Base-by-base conservation (phyloP, 192 early-diverging fungal genomes). In the Entomortierella beljakovae region DNA sequence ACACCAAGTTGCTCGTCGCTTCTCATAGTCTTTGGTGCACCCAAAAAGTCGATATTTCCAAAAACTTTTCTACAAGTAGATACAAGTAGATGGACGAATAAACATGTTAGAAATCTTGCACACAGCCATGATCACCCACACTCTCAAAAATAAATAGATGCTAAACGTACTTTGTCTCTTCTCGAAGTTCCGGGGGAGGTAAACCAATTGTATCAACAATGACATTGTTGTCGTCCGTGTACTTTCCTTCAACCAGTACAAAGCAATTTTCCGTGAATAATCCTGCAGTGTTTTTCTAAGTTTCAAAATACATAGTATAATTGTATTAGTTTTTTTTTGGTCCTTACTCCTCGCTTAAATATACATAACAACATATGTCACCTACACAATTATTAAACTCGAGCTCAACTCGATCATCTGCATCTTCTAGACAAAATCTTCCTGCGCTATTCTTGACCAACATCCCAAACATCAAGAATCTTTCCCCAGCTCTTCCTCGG, bases 401-500 rank as follows among this genome's bases (percentile, higher is more conserved):
- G 28, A 98, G 82, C 79, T 94, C 89, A 48, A 98, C 91, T 32
- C 87, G 85, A 7, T 86, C 88, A 42, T 93, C 91, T 35, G 87
- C 85, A 77, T 98, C 96, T 83, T 98, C 96, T 31, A 98, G 81
- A 83, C 88, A 91, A 54, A 92, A 84, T 55, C 90, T 93, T 3
- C 94, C 94, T 64, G 93, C 92, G 49, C 91, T 85, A 42, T 94
- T 84, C 77, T 90, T 88, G 25, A 94, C 89, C 35, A 98, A 83
- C 95, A 98, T 95, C 3, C 96, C 96, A 80, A 96, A 91, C 42
- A 96, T 79, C 26, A 96, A 54, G 65, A 92, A 95, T 35, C 74
- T 68, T 62, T 85, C 90, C 60, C 80, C 88, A 59, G 86, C 88
- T 40, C 86, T 85, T 29, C 87, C 95, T 81, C 89, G 91, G 48